Percentiles rank a stretch among this genome's conserved stretches.
These are phyloP conservation scores for Papiliotrema laurentii DNA, from an alignment of 1,284 basidiomycete genomes.

Conservation along the genomic window DNA sequence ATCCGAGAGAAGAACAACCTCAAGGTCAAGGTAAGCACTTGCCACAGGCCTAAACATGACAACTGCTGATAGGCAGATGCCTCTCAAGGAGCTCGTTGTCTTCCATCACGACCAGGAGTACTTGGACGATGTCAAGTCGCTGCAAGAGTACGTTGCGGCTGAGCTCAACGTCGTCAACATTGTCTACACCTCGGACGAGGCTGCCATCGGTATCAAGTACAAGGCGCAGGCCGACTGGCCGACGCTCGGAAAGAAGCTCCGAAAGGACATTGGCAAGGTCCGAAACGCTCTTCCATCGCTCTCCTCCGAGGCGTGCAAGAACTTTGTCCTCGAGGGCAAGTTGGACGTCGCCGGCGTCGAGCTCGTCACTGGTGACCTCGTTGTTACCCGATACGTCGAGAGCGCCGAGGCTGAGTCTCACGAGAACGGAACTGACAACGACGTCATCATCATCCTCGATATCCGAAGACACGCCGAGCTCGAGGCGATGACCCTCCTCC, in stretches of 20 bases:
- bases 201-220: constrained; percentile 81
- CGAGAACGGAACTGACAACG: constrained; percentile 86
- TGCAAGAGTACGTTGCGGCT: constrained; percentile 85
- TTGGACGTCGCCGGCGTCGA: constrained; percentile 85
- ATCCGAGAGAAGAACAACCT: constrained; percentile 84
- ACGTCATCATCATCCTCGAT: constrained; percentile 91
- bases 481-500: constrained; percentile 78
- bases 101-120: constrained; percentile 88
- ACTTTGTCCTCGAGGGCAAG: constrained; percentile 69
- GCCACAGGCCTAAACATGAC: neutral
- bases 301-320: constrained; percentile 77
- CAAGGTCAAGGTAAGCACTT: constrained; percentile 71
- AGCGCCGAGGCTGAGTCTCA: constrained; percentile 52
- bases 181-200: constrained; percentile 83
- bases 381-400: constrained; percentile 87
- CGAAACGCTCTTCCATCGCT: constrained; percentile 80
- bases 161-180: constrained; percentile 94
- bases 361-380: constrained; percentile 82
- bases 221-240: constrained; percentile 91
- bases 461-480: constrained; percentile 81
- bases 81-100: constrained; percentile 85
- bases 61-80: constrained; percentile 42
- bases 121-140: constrained; percentile 76
- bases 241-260: constrained; percentile 88
- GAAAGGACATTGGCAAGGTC: constrained; percentile 88